Base-by-base conservation (phyloP, 306 rosid species). In the Castanea mollissima region DNA sequence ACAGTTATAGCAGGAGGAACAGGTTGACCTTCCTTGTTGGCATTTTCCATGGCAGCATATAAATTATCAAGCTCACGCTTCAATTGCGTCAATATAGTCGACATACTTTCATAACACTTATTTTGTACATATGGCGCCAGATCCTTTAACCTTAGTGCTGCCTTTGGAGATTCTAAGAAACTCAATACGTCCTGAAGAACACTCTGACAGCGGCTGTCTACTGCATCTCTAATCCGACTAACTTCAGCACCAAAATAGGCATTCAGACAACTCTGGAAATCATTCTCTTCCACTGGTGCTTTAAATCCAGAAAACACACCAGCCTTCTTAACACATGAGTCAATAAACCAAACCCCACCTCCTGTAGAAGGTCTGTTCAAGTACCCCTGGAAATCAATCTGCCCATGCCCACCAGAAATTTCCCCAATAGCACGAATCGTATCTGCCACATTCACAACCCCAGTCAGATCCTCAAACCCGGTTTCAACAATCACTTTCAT, bases 161-260 rank as follows among this genome's bases (percentile, higher is more conserved):
- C 97, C 91, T 91, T 93, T 0, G 96, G 99, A 73, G 99, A 95
- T 74, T 95, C 98, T 76, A 95, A 84, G 96, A 95, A 95, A 79
- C 90, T 80, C 63, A 95, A 82, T 11, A 95, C 82, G 79, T 95
- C 99, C 82, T 89, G 89, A 71, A 95, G 96, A 76, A 91, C 86
- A 76, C 86, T 85, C 88, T 77, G 91, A 83, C 96, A 95, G 76
- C 93, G 85, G 74, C 78, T 86, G 73, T 93, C 99, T 74, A 90
- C 91, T 23, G 83, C 91, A 85, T 95, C 98, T 85, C 97, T 89
- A 69, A 95, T 89, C 72, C 81, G 81, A 75, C 97, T 87, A 68
- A 91, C 97, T 87, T 93, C 93, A 38, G 91, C 86, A 71, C 99
- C 98, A 73, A 95, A 88, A 89, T 90, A 93, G 60, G 91, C 92